Evolutionary conservation across 768 basidiomycete genomes (phyloP), one percentile per base, ranked within the genome.

Genomic region (Kwoniella sp.): DNA sequence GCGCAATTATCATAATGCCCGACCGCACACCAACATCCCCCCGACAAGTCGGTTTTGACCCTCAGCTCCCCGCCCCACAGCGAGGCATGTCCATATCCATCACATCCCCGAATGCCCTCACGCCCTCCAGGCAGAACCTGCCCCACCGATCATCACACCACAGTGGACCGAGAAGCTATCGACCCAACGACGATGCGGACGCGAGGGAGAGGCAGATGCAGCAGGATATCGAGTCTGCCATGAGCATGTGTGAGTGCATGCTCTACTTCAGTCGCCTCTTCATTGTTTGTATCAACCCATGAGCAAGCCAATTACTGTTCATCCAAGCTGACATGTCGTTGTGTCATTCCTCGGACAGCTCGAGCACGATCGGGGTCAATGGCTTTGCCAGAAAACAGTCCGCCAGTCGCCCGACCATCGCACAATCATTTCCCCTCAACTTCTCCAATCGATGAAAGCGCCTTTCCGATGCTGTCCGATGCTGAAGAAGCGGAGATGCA

Each of bases 171-270:
- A 61, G 67, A 53, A 67, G 73, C 29, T 63, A 71, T 51, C 48
- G 70, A 20, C 73, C 66, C 7, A 63, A 58, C 31, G 69, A 73
- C 11, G 85, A 88, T 82, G 88, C 91, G 75, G 87, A 89, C 58
- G 87, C 86, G 22, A 84, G 88, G 60, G 93, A 96, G 79, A 87
- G 93, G 22, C 93, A 97, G 83, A 86, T 90, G 37, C 88, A 91
- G 5, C 91, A 96, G 89, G 94, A 97, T 73, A 91, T 91, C 0
- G 93, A 94, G 73, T 78, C 75, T 54, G 83, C 83, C 22, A 92
- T 92, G 90, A 91, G 77, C 60, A 81, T 83, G 67, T 82, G 82
- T 82, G 57, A 67, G 82, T 80, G 7, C 31, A 47, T 47, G 45
- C 55, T 34, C 7, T 34, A 34, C 34, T 34, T 13, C 7, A 34